These are phyloP conservation scores for Ustulina deusta DNA, from an alignment of 2,329 filamentous ascomycete species.

Conservation along the genomic window DNA sequence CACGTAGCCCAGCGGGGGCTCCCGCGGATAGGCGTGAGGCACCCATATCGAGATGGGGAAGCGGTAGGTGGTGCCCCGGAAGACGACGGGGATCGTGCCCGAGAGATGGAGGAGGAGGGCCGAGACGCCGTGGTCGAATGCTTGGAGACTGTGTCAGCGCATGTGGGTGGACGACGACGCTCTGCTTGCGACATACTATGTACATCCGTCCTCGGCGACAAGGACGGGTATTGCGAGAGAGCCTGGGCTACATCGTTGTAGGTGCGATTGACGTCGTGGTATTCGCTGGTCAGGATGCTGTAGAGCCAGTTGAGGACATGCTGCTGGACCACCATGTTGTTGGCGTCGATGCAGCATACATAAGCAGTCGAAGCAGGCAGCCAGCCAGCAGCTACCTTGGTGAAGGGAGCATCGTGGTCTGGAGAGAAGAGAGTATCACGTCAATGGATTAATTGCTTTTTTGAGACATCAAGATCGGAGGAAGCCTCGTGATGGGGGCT, in stretches of 20 bases:
- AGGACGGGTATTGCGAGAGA: constrained; percentile 80
- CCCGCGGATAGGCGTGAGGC: constrained; percentile 87
- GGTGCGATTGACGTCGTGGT: constrained; percentile 89
- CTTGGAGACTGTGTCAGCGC: constrained; percentile 58
- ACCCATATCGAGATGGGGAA: constrained; percentile 96
- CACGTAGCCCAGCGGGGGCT: constrained; percentile 88
- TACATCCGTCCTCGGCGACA: constrained; percentile 90
- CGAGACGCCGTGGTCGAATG: constrained; percentile 88
- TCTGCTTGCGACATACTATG: constrained; percentile 74
- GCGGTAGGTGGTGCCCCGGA: constrained; percentile 88
- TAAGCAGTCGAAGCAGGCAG: constrained; percentile 14
- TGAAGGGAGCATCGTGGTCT: constrained; percentile 39
- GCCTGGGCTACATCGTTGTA: constrained; percentile 91
- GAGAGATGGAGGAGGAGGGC: constrained; percentile 87
- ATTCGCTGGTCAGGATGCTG: constrained; percentile 89
- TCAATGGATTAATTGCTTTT: constrained; percentile 25
- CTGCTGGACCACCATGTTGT: constrained; percentile 79
- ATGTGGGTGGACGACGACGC: neutral
- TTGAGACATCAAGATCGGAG: constrained; percentile 6
- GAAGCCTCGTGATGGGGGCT: constrained; percentile 28
- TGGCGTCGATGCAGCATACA: constrained; percentile 16
- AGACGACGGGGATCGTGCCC: constrained; percentile 90
- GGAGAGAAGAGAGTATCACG: constrained; percentile 10
- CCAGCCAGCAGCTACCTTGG: constrained; percentile 41
- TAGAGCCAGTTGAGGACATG: constrained; percentile 96